A percentile compares a stretch with the other conserved stretches of the same genome.
Evolutionary conservation across 352 stramenopile species (phyloP).

Genomic region (Phytopythium cucurbitacearum): DNA sequence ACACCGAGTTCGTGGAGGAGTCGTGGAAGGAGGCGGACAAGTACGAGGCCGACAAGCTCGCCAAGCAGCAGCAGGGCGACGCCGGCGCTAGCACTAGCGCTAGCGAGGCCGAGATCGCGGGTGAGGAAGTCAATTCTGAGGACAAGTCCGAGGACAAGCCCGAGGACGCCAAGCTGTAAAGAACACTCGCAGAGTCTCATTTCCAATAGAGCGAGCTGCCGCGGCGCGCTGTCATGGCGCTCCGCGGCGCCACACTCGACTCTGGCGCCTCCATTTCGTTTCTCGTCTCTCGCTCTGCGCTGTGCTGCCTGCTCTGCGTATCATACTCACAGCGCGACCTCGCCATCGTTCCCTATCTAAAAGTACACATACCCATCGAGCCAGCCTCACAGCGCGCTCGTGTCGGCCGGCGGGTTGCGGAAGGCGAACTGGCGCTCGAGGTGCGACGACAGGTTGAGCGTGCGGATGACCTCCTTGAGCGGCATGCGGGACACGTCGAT

Average conservation of each 20-base stretch:
- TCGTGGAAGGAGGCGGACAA: constrained; percentile 84
- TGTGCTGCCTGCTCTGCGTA: neutral
- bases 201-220: no score
- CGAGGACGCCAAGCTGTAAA: constrained; percentile 6
- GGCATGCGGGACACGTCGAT: constrained; percentile 64
- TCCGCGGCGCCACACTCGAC: neutral
- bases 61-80: constrained; percentile 16
- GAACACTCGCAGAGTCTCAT: no score
- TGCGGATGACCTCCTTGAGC: constrained; percentile 63
- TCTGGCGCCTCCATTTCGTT: no score
- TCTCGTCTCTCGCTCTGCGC: neutral
- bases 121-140: constrained; percentile 18
- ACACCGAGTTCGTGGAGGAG: constrained; percentile 95
- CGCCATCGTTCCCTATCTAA: no score
- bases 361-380: no score
- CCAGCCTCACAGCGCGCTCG: constrained; percentile 27
- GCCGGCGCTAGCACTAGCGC: constrained; percentile 1
- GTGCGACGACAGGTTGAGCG: constrained; percentile 69
- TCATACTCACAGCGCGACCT: neutral
- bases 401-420: constrained; percentile 32
- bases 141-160: constrained; percentile 19
- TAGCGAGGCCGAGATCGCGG: constrained; percentile 20
- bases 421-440: constrained; percentile 75
- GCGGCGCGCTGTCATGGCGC: neutral
- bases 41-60: constrained; percentile 67